Base-by-base conservation (phyloP, 2,329 filamentous ascomycete genomes). In the Cladosporium sp. region DNA sequence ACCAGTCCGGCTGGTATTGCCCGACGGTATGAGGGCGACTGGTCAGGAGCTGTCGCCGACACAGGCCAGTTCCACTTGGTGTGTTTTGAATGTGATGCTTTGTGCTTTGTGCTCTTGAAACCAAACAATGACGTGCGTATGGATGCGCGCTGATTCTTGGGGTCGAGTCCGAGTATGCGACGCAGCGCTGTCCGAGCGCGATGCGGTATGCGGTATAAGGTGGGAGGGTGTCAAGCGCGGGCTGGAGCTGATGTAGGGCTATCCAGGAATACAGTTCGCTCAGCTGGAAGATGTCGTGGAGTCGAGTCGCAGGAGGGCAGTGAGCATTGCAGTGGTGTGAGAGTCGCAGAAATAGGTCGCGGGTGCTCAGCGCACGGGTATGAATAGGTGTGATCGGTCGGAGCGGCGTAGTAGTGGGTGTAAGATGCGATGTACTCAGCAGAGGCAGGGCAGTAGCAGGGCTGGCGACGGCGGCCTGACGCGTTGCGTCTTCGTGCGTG, bases 1-100 rank as follows among this genome's bases (percentile, higher is more conserved):
- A 51, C 65, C 65, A 66, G 59, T 60, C 65, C 65, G 49, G 59
- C 44, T 65, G 55, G 57, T 44, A 52, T 49, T 65, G 47, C 61
- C 61, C 51, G 51, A 34, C 51, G 38, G 26, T 64, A 34, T 11
- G 18, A 47, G 61, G 51, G 51, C 61, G 36, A n/a, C 7, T 44
- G 61, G 18, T 57, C 34, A 28, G 21, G 21, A 32, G 61, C 51
- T 57, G 30, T 18, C 49, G 59, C 38, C 8, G 38, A 18, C 41
- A 26, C 59, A 32, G 32, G n/a, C 34, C 14, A 24, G 21, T 38
- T 58, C 30, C 55, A 34, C 55, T 41, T 58, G 34, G 57, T 26
- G 57, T 59, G 24, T 41, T 59, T 47, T 47, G 41, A 24, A 47
- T 28, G 57, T 3, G 57, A 26, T 30, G 21, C 12, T 36, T 30